Evolutionary conservation across 805 yeast genomes (phyloP), one percentile per base, ranked within the genome.

Genomic region (Barnettozyma pratensis): DNA sequence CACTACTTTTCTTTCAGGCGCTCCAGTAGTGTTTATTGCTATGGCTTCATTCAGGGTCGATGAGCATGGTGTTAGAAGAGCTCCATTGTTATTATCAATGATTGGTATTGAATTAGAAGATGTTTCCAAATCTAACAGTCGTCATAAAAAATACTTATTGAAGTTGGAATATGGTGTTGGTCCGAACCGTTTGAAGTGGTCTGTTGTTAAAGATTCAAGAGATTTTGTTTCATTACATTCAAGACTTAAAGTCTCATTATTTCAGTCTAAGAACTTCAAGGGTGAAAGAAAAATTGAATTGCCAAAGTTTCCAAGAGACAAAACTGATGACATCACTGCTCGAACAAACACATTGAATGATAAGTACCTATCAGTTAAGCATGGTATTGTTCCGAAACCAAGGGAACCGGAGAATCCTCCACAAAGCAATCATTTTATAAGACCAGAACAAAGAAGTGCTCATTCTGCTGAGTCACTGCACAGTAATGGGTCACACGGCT

Each of bases 151-250:
- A 46, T 85, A 78, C 56, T 72, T 77, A 50, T 70, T 94, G n/a
- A 87, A 85, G 43, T 70, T 94, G 41, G 96, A 91, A 61, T 94
- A 94, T 61, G 99, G 98, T 6, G 79, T 90, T 32, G 96, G 96
- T 2, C 78, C 81, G 6, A 79, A 83, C 48, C 69, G 90, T 46
- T 70, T 90, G 57, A 79, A 79, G 56, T 94, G 99, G 99, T 72
- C 83, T 1, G 78, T 94, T 6, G 73, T 80, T 30, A 85, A 84
- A 57, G 84, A 81, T 26, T 79, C 83, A 42, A 80, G 81, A 56
- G 96, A 90, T 53, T 71, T 94, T 39, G 68, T 78, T n/a, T 74
- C 73, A 28, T 71, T 92, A 47, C 95, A 91, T 63, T 77, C 85
- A 19, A 76, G 79, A 47, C 70, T 91, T 53, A 83, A 80, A 60